These are phyloP conservation scores for Suillus paluster DNA, from an alignment of 768 basidiomycete genomes.

Conservation along the genomic window DNA sequence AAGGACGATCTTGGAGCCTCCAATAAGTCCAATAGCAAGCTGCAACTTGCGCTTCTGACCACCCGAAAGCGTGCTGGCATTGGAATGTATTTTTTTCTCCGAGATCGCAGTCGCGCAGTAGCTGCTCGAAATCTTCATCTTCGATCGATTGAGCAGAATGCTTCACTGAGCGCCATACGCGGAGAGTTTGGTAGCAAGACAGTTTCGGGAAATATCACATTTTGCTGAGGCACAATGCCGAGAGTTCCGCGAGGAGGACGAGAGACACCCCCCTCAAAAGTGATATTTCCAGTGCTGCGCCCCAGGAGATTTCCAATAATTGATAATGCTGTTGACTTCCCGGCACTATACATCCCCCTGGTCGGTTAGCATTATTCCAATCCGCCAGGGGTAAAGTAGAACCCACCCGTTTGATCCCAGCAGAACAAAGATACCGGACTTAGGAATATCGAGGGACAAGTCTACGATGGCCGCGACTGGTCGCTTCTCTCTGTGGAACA, in stretches of 20 bases:
- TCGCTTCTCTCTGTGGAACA: conserved; percentile 50
- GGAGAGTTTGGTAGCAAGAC: conserved; percentile 72
- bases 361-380: neutral
- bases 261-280: conserved; percentile 54
- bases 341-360: conserved; percentile 51
- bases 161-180: conserved; percentile 76
- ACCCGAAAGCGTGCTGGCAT: conserved; percentile 70
- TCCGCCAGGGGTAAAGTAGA: neutral
- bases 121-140: conserved; percentile 65
- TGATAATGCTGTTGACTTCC: conserved; percentile 75
- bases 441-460: conserved; percentile 71
- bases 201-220: conserved; percentile 81
- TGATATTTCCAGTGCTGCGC: conserved; percentile 60
- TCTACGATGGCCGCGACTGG: conserved; percentile 66
- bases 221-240: conserved; percentile 84
- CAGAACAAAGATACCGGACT: conserved; percentile 73
- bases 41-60: conserved; percentile 87
- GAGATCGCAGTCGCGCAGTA: conserved; percentile 75
- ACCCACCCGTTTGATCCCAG: conserved; percentile 71
- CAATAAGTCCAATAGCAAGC: conserved; percentile 78
- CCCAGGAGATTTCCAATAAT: conserved; percentile 67
- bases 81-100: conserved; percentile 66
- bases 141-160: conserved; percentile 47
- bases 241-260: conserved; percentile 65
- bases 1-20: conserved; percentile 71